These are phyloP conservation scores for Amaranthus hypochondriacus DNA, from an alignment of 148 eudicot species.

Conservation along the genomic window DNA sequence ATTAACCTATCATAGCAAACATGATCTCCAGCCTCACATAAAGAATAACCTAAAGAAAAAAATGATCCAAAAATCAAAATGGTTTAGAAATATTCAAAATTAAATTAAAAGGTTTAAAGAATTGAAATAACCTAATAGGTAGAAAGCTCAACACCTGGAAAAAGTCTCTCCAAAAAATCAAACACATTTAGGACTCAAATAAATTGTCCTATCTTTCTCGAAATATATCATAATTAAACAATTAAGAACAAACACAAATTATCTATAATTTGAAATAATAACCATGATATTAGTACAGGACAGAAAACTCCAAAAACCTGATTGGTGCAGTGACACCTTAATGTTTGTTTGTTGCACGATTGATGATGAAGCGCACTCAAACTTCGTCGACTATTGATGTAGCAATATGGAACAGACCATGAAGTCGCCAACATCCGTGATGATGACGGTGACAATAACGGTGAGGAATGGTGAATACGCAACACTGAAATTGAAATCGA, in stretches of 20 bases:
- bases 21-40: too few species aligned
- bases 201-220: neutral
- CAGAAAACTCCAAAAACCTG: constrained; percentile 1
- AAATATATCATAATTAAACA: neutral
- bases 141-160: neutral
- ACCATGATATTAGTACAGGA: neutral
- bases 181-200: neutral
- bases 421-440: constrained; percentile 14
- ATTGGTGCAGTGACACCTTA: constrained; percentile 3
- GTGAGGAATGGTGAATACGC: neutral
- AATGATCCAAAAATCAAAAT: too few species aligned
- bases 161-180: neutral
- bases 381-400: constrained; percentile 4
- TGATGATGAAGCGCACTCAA: neutral
- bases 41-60: too few species aligned
- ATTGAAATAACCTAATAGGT: neutral
- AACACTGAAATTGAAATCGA: too few species aligned
- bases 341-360: neutral
- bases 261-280: neutral
- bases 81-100: too few species aligned
- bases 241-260: neutral
- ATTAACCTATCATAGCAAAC: too few species aligned
- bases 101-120: too few species aligned
- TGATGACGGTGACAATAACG: neutral
- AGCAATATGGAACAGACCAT: constrained; percentile 2